Percentiles rank a stretch among this genome's conserved stretches.
phyloP scores from a whole-genome alignment of 164 flowering plant species.

The Kingdonia uniflora region DNA sequence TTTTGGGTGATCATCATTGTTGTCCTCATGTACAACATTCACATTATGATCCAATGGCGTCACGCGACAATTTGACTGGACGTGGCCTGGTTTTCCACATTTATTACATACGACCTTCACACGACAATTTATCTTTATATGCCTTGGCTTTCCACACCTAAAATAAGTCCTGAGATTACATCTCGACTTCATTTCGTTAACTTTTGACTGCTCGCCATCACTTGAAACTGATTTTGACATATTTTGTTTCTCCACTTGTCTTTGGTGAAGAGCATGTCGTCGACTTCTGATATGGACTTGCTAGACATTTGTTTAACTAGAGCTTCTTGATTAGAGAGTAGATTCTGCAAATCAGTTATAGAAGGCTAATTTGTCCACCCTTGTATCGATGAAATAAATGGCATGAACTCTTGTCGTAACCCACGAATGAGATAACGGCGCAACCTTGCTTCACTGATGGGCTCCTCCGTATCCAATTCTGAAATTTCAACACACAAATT shows the following conservation, averaged over 20 bases:
- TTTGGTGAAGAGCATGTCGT: conserved; percentile 2
- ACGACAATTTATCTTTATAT: background rate
- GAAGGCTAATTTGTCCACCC: conserved; percentile 1
- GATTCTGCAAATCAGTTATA: background rate
- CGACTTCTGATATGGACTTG: background rate
- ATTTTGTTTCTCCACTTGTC: background rate
- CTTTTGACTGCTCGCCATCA: background rate
- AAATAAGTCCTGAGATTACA: background rate
- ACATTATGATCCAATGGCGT: background rate
- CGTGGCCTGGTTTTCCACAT: conserved; percentile 2
- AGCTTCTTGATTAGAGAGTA: background rate
- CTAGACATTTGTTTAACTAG: background rate
- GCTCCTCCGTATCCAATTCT: conserved; percentile 1
- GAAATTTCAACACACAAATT: conserved; percentile 1
- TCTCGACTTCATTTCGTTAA: background rate
- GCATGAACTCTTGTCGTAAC: background rate
- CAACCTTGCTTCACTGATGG: conserved; percentile 1
- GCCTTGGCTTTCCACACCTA: background rate
- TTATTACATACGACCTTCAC: background rate
- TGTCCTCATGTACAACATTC: conserved; percentile 1
- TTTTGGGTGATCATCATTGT: background rate
- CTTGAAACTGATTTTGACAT: too few species aligned
- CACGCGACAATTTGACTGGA: background rate
- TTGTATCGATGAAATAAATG: conserved; percentile 1
- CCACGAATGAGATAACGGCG: background rate